These are phyloP conservation scores for Fallopia convolvulus DNA, from an alignment of 148 eudicot genomes.

Conservation along the genomic window DNA sequence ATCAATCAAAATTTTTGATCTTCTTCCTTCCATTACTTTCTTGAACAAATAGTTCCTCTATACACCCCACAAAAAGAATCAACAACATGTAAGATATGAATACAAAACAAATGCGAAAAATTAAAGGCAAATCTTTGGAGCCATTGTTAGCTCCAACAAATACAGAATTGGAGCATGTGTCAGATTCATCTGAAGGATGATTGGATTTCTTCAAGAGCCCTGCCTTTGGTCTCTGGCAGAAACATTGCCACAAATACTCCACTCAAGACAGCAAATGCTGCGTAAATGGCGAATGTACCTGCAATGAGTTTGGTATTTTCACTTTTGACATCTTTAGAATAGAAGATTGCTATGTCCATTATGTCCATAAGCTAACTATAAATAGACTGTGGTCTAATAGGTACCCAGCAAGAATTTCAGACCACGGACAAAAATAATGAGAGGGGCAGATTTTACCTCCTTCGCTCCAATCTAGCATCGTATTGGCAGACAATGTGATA, in stretches of 20 bases:
- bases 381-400: neutral
- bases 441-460: conserved; percentile 43
- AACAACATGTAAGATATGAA: neutral
- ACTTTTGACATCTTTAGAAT: neutral
- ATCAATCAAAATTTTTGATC: neutral
- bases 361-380: neutral
- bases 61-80: conserved; percentile 4
- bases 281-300: conserved; percentile 72
- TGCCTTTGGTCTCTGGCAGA: conserved; percentile 92
- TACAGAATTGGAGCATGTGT: neutral
- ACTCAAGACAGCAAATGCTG: conserved; percentile 38
- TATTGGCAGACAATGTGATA: conserved; percentile 68
- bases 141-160: neutral
- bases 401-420: neutral
- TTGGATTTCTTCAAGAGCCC: conserved; percentile 75
- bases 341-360: neutral
- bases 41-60: neutral
- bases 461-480: conserved; percentile 60
- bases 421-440: neutral
- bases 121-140: neutral
- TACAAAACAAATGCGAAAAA: neutral
- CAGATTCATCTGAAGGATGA: conserved; percentile 46
- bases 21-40: neutral
- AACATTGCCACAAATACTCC: conserved; percentile 40
- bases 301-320: conserved; percentile 9